phyloP scores from a whole-genome alignment of 495 filamentous ascomycete genomes.

The Penicillium turbatum region DNA sequence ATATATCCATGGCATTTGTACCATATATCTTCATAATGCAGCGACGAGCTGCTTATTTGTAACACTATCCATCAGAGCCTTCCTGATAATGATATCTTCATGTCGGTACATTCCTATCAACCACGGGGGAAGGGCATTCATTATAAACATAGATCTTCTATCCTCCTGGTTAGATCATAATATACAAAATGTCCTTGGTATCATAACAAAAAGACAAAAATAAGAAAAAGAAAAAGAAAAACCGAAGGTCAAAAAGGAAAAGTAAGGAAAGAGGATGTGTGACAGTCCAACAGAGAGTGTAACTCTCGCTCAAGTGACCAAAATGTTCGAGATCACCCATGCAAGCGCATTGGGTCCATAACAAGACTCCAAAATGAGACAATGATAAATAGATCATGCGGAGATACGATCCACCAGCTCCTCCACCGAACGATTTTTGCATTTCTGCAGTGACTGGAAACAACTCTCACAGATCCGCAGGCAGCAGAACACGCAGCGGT shows the following conservation, averaged over 20 bases:
- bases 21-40: background rate
- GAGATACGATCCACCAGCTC: conserved; percentile 28
- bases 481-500: conserved; percentile 48
- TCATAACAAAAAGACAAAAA: conserved; percentile 19
- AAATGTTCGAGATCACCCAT: background rate
- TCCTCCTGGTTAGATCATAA: conserved; percentile 13
- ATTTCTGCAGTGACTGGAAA: conserved; percentile 36
- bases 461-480: conserved; percentile 45
- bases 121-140: conserved; percentile 1
- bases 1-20: conserved; percentile 7
- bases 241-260: conserved; percentile 1
- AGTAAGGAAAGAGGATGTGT: background rate
- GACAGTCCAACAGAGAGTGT: background rate
- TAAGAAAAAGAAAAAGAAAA: background rate
- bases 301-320: background rate
- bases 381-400: background rate
- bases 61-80: no score
- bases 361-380: background rate
- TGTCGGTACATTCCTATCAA: no score
- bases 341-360: background rate
- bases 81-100: no score
- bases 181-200: conserved; percentile 28
- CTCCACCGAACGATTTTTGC: conserved; percentile 31
- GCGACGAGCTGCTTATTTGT: background rate
- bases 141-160: conserved; percentile 17